A percentile compares a stretch with the other conserved stretches of the same genome.
Evolutionary conservation across 2,329 filamentous ascomycete genomes (phyloP).

Genomic region (Colletotrichum liriopes): DNA sequence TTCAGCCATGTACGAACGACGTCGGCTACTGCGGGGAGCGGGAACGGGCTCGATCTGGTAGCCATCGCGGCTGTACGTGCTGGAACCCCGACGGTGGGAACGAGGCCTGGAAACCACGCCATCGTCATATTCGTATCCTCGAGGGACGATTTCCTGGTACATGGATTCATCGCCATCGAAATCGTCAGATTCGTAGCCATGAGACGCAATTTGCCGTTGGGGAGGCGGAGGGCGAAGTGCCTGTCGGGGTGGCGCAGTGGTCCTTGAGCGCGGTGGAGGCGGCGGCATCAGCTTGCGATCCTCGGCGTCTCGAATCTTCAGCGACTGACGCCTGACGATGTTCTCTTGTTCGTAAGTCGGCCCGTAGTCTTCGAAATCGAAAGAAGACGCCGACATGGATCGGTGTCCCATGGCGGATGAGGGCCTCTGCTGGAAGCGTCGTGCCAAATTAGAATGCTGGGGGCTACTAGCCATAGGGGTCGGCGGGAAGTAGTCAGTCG

Average conservation of each 20-base stretch:
- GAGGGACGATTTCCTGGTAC: slow-evolving; percentile 58
- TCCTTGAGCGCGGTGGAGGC: slow-evolving; percentile 52
- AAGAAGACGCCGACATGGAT: slow-evolving; percentile 48
- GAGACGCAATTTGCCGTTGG: slow-evolving; percentile 47
- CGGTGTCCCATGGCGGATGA: slow-evolving; percentile 59
- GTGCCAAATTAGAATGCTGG: slow-evolving; percentile 46
- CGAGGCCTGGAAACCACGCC: slow-evolving; percentile 53
- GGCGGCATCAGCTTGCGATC: slow-evolving; percentile 67
- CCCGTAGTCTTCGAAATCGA: slow-evolving; percentile 53
- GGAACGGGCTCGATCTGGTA: slow-evolving; percentile 59
- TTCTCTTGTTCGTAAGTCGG: slow-evolving; percentile 57
- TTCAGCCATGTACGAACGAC: slow-evolving; percentile 59
- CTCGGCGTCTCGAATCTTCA: slow-evolving; percentile 59
- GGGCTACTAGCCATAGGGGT: slow-evolving; percentile 46
- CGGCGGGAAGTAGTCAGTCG: slow-evolving; percentile 40
- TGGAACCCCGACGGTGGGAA: slow-evolving; percentile 49
- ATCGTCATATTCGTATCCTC: slow-evolving; percentile 53
- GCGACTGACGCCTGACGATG: slow-evolving; percentile 60
- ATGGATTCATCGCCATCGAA: slow-evolving; percentile 53
- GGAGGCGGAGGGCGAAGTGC: slow-evolving; percentile 50
- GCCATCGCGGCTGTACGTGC: slow-evolving; percentile 57
- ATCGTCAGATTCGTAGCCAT: slow-evolving; percentile 57
- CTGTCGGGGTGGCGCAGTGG: slow-evolving; percentile 46
- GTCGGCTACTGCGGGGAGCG: slow-evolving; percentile 49
- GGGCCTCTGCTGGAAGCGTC: slow-evolving; percentile 48